These are phyloP conservation scores for Desmodesmus armatus DNA, from an alignment of 139 green algal genomes.

Conservation along the genomic window DNA sequence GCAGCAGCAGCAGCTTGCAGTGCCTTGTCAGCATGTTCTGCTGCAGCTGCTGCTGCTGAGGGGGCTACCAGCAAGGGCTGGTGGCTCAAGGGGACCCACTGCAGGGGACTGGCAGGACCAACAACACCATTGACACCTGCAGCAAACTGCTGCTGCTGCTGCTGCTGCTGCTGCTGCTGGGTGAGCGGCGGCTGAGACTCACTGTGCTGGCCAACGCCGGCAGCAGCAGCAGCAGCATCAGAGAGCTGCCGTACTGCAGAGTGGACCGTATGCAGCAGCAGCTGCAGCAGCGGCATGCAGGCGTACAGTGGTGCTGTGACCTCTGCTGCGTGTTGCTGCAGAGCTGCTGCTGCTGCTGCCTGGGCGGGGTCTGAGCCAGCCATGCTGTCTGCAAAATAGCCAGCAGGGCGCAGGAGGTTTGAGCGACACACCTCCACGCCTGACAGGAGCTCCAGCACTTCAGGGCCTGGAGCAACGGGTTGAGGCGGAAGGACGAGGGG, in stretches of 20 bases:
- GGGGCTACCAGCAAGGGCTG: neutral
- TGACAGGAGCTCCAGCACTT: slow-evolving; percentile 9
- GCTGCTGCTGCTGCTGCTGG: neutral
- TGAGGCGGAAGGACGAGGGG: no score
- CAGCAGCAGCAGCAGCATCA: neutral
- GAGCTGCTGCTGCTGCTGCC: neutral
- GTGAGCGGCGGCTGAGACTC: no score
- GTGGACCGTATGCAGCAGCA: neutral
- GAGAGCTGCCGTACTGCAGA: neutral
- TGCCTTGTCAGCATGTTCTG: neutral
- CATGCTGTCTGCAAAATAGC: slow-evolving; percentile 12
- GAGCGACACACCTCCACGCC: neutral
- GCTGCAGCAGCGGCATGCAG: neutral
- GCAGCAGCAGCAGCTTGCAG: neutral
- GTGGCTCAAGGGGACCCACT: no score
- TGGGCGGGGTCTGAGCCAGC: neutral
- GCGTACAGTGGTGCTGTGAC: slow-evolving; percentile 18
- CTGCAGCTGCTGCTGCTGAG: neutral
- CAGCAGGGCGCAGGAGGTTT: slow-evolving; percentile 23
- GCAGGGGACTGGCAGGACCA: no score
- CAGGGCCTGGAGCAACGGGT: neutral
- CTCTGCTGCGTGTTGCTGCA: slow-evolving; percentile 18
- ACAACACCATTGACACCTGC: neutral
- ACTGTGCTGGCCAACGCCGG: neutral
- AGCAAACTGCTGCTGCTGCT: neutral